These are phyloP conservation scores for Chaetomium fimeti DNA, from an alignment of 495 filamentous ascomycete species.

Conservation along the genomic window DNA sequence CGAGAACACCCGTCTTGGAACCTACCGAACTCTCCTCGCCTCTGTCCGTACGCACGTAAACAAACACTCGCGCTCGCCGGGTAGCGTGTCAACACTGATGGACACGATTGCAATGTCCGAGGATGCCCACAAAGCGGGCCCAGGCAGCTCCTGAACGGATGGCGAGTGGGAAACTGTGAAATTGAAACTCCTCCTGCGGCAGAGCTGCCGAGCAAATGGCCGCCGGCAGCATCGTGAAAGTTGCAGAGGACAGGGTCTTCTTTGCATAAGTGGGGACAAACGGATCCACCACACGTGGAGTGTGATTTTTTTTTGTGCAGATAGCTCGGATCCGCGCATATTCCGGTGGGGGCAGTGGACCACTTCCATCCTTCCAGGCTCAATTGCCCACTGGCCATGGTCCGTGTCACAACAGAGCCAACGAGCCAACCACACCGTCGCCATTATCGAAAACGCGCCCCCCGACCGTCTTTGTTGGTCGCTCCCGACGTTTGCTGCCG, in stretches of 20 bases:
- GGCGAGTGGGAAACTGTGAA: constrained; percentile 12
- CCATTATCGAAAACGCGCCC: constrained; percentile 8
- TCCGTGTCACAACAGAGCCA: background rate
- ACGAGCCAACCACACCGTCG: constrained; percentile 1
- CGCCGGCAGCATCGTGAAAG: constrained; percentile 1
- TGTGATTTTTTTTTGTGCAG: constrained; percentile 20
- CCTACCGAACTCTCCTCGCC: background rate
- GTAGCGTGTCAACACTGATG: background rate
- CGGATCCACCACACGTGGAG: constrained; percentile 19
- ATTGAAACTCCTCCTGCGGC: constrained; percentile 15
- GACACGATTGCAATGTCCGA: constrained; percentile 18
- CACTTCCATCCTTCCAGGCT: constrained; percentile 6
- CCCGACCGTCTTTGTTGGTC: background rate
- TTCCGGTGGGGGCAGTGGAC: background rate
- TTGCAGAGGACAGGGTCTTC: constrained; percentile 9
- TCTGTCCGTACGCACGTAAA: background rate
- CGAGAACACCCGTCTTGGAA: constrained; percentile 6
- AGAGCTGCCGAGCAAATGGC: constrained; percentile 14
- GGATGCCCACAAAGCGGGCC: constrained; percentile 21
- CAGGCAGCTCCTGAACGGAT: background rate
- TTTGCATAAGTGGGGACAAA: background rate
- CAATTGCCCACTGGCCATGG: constrained; percentile 5
- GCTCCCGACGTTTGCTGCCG: background rate
- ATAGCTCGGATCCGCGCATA: constrained; percentile 15
- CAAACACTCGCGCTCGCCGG: background rate